A percentile compares a stretch with the other conserved stretches of the same genome.
Evolutionary conservation across 352 stramenopile species (phyloP).

Genomic region (Phytophthora parvispora): DNA sequence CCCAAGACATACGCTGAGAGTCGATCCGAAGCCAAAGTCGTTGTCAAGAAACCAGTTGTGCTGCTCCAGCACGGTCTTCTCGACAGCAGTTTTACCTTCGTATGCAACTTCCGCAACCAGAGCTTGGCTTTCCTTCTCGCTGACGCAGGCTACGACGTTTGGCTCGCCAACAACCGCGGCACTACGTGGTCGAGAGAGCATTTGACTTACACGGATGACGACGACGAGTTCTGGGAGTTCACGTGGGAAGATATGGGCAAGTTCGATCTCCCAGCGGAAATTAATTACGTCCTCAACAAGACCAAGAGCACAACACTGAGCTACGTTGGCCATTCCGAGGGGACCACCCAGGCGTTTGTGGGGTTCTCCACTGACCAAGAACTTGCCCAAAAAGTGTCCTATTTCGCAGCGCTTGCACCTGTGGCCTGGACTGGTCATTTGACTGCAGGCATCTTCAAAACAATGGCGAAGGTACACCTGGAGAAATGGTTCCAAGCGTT

Average conservation of each 20-base stretch:
- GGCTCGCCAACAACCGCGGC: constrained; percentile 67
- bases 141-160: constrained; percentile 66
- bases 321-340: constrained; percentile 61
- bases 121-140: constrained; percentile 59
- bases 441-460: constrained; percentile 44
- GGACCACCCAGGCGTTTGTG: constrained; percentile 59
- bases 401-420: constrained; percentile 56
- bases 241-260: constrained; percentile 66
- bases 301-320: constrained; percentile 42
- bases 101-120: constrained; percentile 61
- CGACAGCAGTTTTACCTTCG: constrained; percentile 61
- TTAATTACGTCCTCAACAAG: constrained; percentile 48
- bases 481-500: constrained; percentile 48
- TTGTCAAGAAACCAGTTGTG: constrained; percentile 48
- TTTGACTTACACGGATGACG: constrained; percentile 43
- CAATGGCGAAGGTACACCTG: constrained; percentile 36
- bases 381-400: constrained; percentile 57
- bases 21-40: constrained; percentile 14
- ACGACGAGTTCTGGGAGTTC: constrained; percentile 64
- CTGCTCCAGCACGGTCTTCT: constrained; percentile 65
- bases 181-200: constrained; percentile 64
- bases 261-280: constrained; percentile 58
- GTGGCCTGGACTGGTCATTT: constrained; percentile 48
- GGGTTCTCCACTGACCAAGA: constrained; percentile 58
- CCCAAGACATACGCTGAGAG: constrained; percentile 54